These are phyloP conservation scores for Pichia sp. DNA, from an alignment of 1,139 yeast genomes.

Conservation along the genomic window DNA sequence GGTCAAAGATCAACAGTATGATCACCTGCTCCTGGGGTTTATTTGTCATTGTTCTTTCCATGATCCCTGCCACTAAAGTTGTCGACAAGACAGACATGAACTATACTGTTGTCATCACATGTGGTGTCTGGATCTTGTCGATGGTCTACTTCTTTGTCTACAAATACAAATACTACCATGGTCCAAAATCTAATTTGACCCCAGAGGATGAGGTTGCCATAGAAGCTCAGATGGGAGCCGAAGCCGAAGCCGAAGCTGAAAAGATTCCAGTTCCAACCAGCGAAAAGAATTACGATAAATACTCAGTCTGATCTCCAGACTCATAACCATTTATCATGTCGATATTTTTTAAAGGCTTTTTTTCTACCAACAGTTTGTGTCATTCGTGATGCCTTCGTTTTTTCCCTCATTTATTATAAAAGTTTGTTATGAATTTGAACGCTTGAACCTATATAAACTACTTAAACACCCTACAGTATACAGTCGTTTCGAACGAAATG, in stretches of 20 bases:
- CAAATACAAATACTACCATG: constrained; percentile 45
- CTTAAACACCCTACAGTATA: too few relatives aligned
- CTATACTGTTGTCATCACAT: constrained; percentile 55
- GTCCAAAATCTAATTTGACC: constrained; percentile 42
- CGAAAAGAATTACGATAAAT: constrained; percentile 4
- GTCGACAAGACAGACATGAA: constrained; percentile 48
- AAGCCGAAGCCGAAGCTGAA: constrained; percentile 14
- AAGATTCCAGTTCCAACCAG: constrained; percentile 20
- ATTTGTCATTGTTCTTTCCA: constrained; percentile 36
- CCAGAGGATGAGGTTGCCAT: constrained; percentile 18
- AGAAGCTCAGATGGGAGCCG: constrained; percentile 14
- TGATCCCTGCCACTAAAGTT: constrained; percentile 37
- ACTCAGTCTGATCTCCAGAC: constrained; percentile 9
- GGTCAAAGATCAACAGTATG: constrained; percentile 33
- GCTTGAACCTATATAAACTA: too few relatives aligned
- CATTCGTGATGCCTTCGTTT: too few relatives aligned
- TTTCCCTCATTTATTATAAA: too few relatives aligned
- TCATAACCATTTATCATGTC: background rate
- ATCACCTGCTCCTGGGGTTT: constrained; percentile 38
- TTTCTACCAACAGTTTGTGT: background rate
- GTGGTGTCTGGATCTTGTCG: constrained; percentile 45
- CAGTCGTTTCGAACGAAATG: too few relatives aligned
- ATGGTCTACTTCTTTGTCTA: constrained; percentile 42
- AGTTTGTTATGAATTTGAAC: too few relatives aligned
- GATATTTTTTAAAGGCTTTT: background rate